Conservation (phyloP, 495 filamentous ascomycete genomes). For the Rhypophila decipiens region DNA sequence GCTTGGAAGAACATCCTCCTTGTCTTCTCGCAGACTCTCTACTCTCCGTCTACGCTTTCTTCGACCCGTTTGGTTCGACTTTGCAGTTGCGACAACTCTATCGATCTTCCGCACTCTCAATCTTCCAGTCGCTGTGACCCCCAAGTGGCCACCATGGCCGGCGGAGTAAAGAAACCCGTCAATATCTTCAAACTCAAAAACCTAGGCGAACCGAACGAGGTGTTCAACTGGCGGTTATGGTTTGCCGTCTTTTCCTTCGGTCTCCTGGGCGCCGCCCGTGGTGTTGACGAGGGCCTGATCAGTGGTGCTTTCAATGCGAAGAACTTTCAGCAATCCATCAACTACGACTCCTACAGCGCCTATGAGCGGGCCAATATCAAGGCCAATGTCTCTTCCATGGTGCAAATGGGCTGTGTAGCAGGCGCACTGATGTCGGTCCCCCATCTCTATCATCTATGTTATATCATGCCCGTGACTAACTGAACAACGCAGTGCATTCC, state of each 20-base stretch:
- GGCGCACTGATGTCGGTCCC: slow-evolving; percentile 55
- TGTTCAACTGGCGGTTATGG: slow-evolving; percentile 61
- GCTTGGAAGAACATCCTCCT: no score
- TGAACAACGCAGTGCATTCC: slow-evolving; percentile 42
- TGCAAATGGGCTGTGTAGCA: slow-evolving; percentile 61
- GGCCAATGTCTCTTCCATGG: slow-evolving; percentile 66
- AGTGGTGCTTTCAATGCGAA: slow-evolving; percentile 58
- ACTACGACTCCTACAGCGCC: slow-evolving; percentile 45
- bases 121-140: no score
- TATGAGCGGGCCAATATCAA: slow-evolving; percentile 56
- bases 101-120: no score
- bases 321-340: slow-evolving; percentile 55
- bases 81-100: no score
- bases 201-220: slow-evolving; percentile 47
- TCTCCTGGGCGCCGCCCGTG: slow-evolving; percentile 62
- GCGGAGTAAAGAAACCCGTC: slow-evolving; percentile 57
- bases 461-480: background rate
- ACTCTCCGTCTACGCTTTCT: no score
- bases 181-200: slow-evolving; percentile 59
- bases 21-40: no score
- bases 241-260: slow-evolving; percentile 62
- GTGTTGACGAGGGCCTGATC: slow-evolving; percentile 71
- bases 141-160: slow-evolving; percentile 35
- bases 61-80: no score
- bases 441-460: background rate